phyloP scores from a whole-genome alignment of 1,284 basidiomycete species.

The Apiotrichum veenhuisii region DNA sequence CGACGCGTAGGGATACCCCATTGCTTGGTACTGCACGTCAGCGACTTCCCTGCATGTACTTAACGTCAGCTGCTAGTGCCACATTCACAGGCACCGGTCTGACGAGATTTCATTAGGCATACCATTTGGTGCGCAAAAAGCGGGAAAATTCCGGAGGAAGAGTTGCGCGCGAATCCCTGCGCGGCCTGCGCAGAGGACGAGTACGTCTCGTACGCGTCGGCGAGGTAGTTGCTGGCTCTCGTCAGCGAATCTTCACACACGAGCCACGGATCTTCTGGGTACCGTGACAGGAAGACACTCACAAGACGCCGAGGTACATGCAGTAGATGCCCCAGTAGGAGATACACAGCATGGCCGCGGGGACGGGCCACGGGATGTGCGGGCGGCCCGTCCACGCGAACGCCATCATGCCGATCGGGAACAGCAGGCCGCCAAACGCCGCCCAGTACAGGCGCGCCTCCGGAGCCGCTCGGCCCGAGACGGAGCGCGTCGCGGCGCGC shows the following conservation, averaged over 20 bases:
- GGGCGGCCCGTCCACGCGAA: constrained; percentile 46
- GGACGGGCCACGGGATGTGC: constrained; percentile 36
- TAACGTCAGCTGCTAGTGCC: no score
- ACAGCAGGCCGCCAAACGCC: constrained; percentile 45
- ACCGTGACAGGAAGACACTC: constrained; percentile 17
- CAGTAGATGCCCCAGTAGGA: constrained; percentile 36
- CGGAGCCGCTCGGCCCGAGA: constrained; percentile 48
- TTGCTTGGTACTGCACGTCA: constrained; percentile 22
- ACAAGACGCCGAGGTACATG: constrained; percentile 45
- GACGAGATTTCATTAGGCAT: not conserved
- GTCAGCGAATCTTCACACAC: no score
- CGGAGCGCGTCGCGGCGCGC: constrained; percentile 23
- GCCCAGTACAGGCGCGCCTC: constrained; percentile 52
- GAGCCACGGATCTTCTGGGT: no score
- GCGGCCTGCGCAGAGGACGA: constrained; percentile 49
- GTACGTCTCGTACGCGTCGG: constrained; percentile 47
- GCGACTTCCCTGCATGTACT: no score
- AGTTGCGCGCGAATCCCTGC: constrained; percentile 43
- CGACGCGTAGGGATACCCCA: constrained; percentile 40
- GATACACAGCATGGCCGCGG: constrained; percentile 31
- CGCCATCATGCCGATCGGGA: constrained; percentile 34
- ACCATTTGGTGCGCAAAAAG: constrained; percentile 38
- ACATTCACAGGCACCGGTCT: no score
- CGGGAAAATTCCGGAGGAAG: constrained; percentile 35
- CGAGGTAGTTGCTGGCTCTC: constrained; percentile 36